phyloP scores from a whole-genome alignment of 768 basidiomycete genomes.

The Kondoa subrosea region DNA sequence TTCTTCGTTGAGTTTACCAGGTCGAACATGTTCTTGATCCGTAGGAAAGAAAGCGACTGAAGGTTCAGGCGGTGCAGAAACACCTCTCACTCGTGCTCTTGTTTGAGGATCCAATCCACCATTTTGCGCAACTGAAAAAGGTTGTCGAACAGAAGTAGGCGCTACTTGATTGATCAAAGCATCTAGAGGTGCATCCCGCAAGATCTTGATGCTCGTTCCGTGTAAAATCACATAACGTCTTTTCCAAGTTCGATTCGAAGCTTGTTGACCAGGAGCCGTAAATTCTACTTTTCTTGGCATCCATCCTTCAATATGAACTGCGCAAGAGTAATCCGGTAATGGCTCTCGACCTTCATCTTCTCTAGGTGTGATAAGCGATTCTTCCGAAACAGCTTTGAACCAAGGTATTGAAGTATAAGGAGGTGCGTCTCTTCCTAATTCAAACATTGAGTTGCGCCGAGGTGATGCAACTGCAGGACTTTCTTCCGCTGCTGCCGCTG shows the following conservation, averaged over 20 bases:
- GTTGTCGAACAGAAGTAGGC: neutral
- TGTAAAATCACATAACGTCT: constrained; percentile 73
- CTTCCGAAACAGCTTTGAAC: neutral
- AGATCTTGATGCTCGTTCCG: constrained; percentile 69
- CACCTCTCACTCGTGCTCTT: neutral
- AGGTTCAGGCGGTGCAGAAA: neutral
- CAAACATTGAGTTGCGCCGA: constrained; percentile 1
- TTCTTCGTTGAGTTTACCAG: neutral
- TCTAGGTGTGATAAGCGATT: constrained; percentile 26
- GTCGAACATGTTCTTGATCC: neutral
- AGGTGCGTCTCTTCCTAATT: neutral
- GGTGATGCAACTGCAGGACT: neutral
- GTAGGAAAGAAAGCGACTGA: neutral
- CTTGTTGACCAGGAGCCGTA: constrained; percentile 59
- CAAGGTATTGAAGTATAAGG: neutral
- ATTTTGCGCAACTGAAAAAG: neutral
- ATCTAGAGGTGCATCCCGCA: constrained; percentile 33
- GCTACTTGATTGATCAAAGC: constrained; percentile 4
- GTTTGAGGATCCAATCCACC: neutral
- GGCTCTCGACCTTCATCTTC: constrained; percentile 65
- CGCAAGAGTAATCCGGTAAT: constrained; percentile 66
- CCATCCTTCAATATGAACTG: constrained; percentile 58
- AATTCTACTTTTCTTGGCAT: constrained; percentile 94
- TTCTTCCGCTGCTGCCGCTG: neutral
- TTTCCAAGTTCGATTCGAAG: constrained; percentile 82